Evolutionary conservation across 768 basidiomycete genomes (phyloP).

Genomic region (Pisolithus microcarpus): DNA sequence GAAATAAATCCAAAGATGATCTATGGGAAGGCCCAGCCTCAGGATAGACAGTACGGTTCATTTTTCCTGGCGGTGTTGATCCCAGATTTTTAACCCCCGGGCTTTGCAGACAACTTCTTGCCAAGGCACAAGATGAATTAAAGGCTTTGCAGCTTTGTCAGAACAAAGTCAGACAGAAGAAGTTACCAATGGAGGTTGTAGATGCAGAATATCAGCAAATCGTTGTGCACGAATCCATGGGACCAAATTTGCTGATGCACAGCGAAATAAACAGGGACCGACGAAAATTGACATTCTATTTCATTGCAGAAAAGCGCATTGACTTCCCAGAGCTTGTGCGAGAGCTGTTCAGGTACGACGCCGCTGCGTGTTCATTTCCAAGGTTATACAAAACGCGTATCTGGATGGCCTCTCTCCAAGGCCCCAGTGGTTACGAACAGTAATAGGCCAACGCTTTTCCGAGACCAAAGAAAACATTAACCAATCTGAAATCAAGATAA

Average conservation of each 20-base stretch:
- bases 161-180: slow-evolving; percentile 87
- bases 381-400: slow-evolving; percentile 91
- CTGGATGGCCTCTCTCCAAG: slow-evolving; percentile 87
- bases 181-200: slow-evolving; percentile 98
- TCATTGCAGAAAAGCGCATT: slow-evolving; percentile 90
- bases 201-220: slow-evolving; percentile 99
- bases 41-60: slow-evolving; percentile 67
- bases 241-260: slow-evolving; percentile 1
- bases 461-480: no score
- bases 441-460: slow-evolving; percentile 12
- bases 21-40: slow-evolving; percentile 75
- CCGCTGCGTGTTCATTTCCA: no score
- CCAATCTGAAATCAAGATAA: background rate
- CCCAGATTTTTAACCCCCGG: slow-evolving; percentile 5
- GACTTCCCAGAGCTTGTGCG: slow-evolving; percentile 95
- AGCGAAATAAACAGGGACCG: slow-evolving; percentile 62
- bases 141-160: slow-evolving; percentile 90
- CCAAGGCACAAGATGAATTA: slow-evolving; percentile 85
- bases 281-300: slow-evolving; percentile 97
- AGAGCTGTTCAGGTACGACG: slow-evolving; percentile 74
- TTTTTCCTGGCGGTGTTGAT: background rate
- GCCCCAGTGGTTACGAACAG: slow-evolving; percentile 37
- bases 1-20: slow-evolving; percentile 98
- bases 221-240: slow-evolving; percentile 14
- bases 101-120: slow-evolving; percentile 52